These are phyloP conservation scores for Solanum appendiculatum DNA, from an alignment of 257 asterid species.

Conservation along the genomic window DNA sequence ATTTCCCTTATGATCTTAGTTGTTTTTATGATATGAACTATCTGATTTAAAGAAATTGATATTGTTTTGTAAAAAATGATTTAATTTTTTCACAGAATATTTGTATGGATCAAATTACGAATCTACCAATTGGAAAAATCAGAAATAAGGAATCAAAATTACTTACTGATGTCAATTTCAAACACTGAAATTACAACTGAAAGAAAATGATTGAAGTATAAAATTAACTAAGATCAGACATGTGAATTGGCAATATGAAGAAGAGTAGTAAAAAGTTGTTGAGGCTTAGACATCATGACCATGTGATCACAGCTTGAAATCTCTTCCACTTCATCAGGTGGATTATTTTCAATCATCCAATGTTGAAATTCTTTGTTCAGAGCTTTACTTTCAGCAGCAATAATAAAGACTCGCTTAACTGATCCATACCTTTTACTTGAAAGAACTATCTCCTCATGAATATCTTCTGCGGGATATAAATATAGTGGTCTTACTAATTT, in stretches of 20 bases:
- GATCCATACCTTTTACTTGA: conserved; percentile 10
- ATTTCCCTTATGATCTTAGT: not conserved
- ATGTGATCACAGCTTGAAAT: conserved; percentile 23
- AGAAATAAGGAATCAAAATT: not conserved
- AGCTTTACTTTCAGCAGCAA: conserved; percentile 8
- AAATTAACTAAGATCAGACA: not conserved
- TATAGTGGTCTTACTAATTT: conserved; percentile 4
- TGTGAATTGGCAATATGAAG: conserved; percentile 1
- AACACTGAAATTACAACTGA: not conserved
- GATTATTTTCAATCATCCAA: conserved; percentile 22
- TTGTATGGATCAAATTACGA: not conserved
- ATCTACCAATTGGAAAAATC: not conserved
- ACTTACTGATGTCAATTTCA: not conserved
- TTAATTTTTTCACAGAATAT: too few relatives aligned
- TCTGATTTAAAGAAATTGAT: too few relatives aligned
- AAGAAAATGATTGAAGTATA: not conserved
- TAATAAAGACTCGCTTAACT: conserved; percentile 13
- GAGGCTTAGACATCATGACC: conserved; percentile 27
- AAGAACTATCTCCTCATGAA: not conserved
- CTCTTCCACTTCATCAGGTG: conserved; percentile 23
- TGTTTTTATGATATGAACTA: not conserved
- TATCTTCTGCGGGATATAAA: not conserved
- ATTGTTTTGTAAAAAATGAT: not conserved
- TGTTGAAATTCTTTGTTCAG: not conserved
- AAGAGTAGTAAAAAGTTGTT: conserved; percentile 7